These are phyloP conservation scores for Dicorynia guianensis DNA, from an alignment of 306 rosid species.

Conservation along the genomic window DNA sequence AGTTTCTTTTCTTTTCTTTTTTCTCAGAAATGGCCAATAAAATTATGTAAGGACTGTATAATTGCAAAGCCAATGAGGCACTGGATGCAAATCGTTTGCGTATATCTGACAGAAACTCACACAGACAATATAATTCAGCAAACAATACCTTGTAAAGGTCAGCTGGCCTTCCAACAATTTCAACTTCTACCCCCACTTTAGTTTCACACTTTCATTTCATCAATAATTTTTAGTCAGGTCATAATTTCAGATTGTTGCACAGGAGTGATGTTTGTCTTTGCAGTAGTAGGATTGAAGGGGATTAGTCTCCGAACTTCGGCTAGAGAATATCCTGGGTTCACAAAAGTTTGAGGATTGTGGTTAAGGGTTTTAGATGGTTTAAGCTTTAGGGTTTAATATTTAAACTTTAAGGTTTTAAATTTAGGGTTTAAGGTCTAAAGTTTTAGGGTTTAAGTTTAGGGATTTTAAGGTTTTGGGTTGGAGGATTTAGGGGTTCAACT, in stretches of 20 bases:
- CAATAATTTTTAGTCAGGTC: constrained; percentile 42
- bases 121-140: neutral
- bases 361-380: too few species aligned
- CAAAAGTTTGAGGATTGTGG: too few species aligned
- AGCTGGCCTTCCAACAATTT: constrained; percentile 91
- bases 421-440: too few species aligned
- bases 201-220: constrained; percentile 56
- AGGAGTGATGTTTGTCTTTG: constrained; percentile 44
- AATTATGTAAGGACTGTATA: neutral
- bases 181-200: constrained; percentile 72
- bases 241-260: constrained; percentile 52
- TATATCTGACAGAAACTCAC: neutral
- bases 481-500: too few species aligned
- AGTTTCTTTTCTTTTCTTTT: neutral
- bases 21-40: neutral
- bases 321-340: too few species aligned
- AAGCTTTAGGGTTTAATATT: too few species aligned
- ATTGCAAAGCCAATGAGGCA: neutral
- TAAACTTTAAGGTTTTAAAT: too few species aligned
- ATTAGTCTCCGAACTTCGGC: too few species aligned
- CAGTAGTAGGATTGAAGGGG: too few species aligned
- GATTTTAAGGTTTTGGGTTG: too few species aligned
- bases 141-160: constrained; percentile 88
- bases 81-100: neutral
- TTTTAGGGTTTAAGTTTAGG: too few species aligned